Evolutionary conservation across 345 rosid genomes (phyloP), one percentile per base, ranked within the genome.

Genomic region (Eutrema yunnanense): DNA sequence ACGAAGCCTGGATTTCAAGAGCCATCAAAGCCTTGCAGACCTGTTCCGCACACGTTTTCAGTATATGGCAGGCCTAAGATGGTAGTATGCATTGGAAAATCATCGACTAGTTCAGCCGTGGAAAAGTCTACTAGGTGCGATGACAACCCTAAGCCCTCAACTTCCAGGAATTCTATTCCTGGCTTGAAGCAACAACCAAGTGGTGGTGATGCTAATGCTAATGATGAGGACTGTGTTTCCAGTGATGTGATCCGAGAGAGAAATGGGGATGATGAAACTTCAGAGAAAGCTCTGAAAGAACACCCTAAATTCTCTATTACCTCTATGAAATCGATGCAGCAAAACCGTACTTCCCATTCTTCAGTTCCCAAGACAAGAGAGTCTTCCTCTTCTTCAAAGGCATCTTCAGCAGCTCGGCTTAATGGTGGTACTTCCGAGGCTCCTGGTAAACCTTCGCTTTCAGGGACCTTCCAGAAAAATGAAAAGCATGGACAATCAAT

Each of bases 321-420:
- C 48, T 71, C 81, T 65, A 72, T 80, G 9, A 90, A 83, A 81
- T 67, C 47, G 1, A 61, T 79, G 16, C 86, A 82, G 58, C 80
- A 86, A 6, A 82, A 81, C 84, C 88, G 90, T 80, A 72, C 65
- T 62, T 82, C 85, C 44, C 85, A 83, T 78, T 11, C 90, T 58
- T 80, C 86, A 64, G 77, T 59, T 75, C 78, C 85, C 62, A 88
- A 82, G 81, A 81, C 85, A 42, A 90, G 84, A 81, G 97, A 84
- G 79, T 78, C 67, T 73, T 68, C 69, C 42, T 64, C 74, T 72
- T 34, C 79, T 57, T 78, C 81, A 54, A 85, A 84, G 78, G 75
- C 86, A 78, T 74, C 83, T 53, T 77, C 90, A 74, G 73, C 69
- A 9, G 72, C 73, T 47, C 92, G 80, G 74, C 79, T 80, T 80